Evolutionary conservation across 768 basidiomycete genomes (phyloP).

Genomic region (Epithele typhae): DNA sequence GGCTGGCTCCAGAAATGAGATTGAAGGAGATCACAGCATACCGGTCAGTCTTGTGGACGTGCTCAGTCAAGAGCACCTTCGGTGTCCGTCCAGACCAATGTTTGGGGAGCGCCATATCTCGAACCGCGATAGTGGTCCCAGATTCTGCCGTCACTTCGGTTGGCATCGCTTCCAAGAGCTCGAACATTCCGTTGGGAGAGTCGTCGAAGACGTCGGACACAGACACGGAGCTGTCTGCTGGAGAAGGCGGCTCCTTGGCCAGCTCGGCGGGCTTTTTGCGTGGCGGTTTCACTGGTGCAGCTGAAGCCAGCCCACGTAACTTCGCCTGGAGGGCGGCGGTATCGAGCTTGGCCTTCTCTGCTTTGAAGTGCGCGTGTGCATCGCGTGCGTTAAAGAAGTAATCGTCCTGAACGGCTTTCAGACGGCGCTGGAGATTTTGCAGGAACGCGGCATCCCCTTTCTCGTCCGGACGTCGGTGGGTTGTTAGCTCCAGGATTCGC

Average conservation of each 20-base stretch:
- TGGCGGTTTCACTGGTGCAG: not conserved
- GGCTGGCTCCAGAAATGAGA: slow-evolving; percentile 62
- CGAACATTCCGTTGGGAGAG: slow-evolving; percentile 57
- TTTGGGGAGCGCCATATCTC: slow-evolving; percentile 80
- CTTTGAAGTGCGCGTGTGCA: slow-evolving; percentile 53
- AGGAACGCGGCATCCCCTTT: slow-evolving; percentile 26
- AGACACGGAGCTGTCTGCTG: slow-evolving; percentile 3
- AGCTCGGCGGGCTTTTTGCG: slow-evolving; percentile 5
- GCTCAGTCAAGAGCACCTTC: slow-evolving; percentile 64
- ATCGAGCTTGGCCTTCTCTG: slow-evolving; percentile 49
- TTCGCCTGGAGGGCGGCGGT: slow-evolving; percentile 38
- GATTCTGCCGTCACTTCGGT: slow-evolving; percentile 48
- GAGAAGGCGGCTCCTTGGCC: slow-evolving; percentile 12
- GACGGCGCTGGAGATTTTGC: slow-evolving; percentile 38
- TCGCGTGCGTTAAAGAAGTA: slow-evolving; percentile 72
- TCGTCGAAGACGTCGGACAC: slow-evolving; percentile 39
- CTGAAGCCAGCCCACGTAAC: slow-evolving; percentile 28
- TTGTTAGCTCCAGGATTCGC: slow-evolving; percentile 45
- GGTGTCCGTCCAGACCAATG: slow-evolving; percentile 81
- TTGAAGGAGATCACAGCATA: slow-evolving; percentile 72
- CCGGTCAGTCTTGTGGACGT: slow-evolving; percentile 62
- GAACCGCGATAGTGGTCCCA: slow-evolving; percentile 49
- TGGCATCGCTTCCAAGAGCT: slow-evolving; percentile 64
- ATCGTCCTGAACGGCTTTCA: slow-evolving; percentile 45
- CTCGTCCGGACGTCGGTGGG: slow-evolving; percentile 25